phyloP scores from a whole-genome alignment of 1,284 basidiomycete genomes.

The Meira nashicola region DNA sequence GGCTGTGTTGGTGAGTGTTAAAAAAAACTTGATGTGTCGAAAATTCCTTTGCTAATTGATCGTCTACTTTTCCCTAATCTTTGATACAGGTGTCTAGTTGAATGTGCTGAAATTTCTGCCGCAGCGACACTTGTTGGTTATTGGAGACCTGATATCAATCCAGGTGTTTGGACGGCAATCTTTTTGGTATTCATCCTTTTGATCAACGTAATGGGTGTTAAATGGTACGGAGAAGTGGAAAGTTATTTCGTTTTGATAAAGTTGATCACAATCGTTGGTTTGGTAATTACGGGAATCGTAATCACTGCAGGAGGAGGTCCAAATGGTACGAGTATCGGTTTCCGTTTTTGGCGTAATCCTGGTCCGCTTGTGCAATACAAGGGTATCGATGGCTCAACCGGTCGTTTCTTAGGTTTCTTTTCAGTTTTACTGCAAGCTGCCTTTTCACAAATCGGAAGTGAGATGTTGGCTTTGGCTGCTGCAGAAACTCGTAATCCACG shows the following conservation, averaged over 20 bases:
- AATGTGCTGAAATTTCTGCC: slow-evolving; percentile 63
- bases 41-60: too few species aligned
- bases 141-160: slow-evolving; percentile 25
- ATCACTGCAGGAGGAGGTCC: slow-evolving; percentile 53
- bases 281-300: slow-evolving; percentile 17
- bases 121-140: slow-evolving; percentile 61
- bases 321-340: slow-evolving; percentile 30
- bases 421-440: slow-evolving; percentile 58
- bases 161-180: slow-evolving; percentile 26
- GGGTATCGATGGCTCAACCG: slow-evolving; percentile 37
- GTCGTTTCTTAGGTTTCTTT: slow-evolving; percentile 45
- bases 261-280: slow-evolving; percentile 19
- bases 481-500: slow-evolving; percentile 58
- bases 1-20: neutral
- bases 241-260: slow-evolving; percentile 53
- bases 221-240: slow-evolving; percentile 64
- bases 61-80: too few species aligned
- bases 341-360: slow-evolving; percentile 21
- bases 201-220: slow-evolving; percentile 55
- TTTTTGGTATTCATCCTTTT: slow-evolving; percentile 14
- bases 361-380: slow-evolving; percentile 19
- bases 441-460: slow-evolving; percentile 75
- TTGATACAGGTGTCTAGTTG: too few species aligned
- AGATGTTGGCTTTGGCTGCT: slow-evolving; percentile 76
- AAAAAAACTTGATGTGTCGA: too few species aligned